A percentile compares a stretch with the other conserved stretches of the same genome.
phyloP scores from a whole-genome alignment of 2,329 filamentous ascomycete genomes.

The Hymenoscyphus albidus region DNA sequence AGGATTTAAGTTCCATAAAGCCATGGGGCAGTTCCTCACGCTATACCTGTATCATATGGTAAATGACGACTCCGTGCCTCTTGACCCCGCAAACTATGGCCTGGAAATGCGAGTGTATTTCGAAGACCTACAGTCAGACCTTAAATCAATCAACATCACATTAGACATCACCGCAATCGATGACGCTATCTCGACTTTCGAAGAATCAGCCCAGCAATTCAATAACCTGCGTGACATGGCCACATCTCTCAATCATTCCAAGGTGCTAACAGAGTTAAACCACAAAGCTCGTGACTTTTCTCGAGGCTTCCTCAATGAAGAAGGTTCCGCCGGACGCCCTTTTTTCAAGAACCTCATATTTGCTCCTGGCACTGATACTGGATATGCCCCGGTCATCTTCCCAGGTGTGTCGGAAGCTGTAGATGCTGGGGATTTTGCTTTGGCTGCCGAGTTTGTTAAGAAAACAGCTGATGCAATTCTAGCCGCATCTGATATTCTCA shows the following conservation, averaged over 20 bases:
- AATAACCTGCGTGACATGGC: not conserved
- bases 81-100: slow-evolving; percentile 2
- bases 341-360: slow-evolving; percentile 5
- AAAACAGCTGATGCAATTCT: not conserved
- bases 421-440: not conserved
- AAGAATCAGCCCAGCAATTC: not conserved
- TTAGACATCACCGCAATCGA: not conserved
- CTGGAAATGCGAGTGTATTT: slow-evolving; percentile 2
- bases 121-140: not conserved
- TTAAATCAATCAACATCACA: not conserved
- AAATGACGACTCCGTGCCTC: not conserved
- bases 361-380: slow-evolving; percentile 4
- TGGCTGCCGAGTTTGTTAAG: not conserved
- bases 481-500: not conserved
- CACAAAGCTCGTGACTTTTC: not conserved
- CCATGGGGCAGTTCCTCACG: not conserved
- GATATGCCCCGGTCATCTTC: not conserved
- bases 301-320: not conserved
- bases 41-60: not conserved
- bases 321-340: not conserved
- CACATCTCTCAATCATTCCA: not conserved
- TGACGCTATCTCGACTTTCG: not conserved
- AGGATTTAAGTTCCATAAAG: slow-evolving; percentile 48
- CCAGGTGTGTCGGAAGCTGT: not conserved
- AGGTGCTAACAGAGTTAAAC: not conserved